Evolutionary conservation across 305 asterid genomes (phyloP).

Genomic region (Nicotiana rustica): DNA sequence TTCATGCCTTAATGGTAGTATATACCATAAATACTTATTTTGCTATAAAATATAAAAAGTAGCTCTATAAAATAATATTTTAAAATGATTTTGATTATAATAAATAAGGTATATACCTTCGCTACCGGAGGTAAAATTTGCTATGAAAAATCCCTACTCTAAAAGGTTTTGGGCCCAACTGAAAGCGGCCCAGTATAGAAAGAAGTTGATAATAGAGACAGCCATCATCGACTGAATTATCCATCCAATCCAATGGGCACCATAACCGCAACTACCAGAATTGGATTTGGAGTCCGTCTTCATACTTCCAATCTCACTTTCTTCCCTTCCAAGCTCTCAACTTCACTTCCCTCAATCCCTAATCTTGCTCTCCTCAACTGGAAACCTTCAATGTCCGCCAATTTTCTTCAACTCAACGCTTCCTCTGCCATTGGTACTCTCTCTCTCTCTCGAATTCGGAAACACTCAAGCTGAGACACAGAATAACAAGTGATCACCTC

Average conservation of each 20-base stretch:
- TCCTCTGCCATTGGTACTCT: constrained; percentile 19
- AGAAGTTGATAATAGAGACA: neutral
- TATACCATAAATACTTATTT: too few relatives aligned
- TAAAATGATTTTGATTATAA: too few relatives aligned
- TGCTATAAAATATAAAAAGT: too few relatives aligned
- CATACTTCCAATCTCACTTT: neutral
- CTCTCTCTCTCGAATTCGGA: neutral
- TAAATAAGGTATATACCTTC: too few relatives aligned
- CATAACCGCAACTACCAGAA: constrained; percentile 4
- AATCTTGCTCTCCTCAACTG: neutral
- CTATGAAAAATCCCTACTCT: too few relatives aligned
- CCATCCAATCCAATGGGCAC: constrained; percentile 4
- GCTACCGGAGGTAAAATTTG: too few relatives aligned
- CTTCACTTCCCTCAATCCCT: neutral
- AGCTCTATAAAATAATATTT: too few relatives aligned
- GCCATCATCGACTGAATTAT: neutral
- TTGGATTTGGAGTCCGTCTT: neutral
- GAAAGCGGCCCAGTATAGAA: neutral
- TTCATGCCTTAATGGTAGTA: too few relatives aligned
- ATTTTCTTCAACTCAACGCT: neutral
- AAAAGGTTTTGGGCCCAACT: too few relatives aligned
- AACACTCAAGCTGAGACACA: neutral
- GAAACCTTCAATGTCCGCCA: constrained; percentile 1
- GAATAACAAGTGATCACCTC: neutral
- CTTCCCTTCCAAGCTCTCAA: constrained; percentile 1